Percentiles rank a stretch among this genome's conserved stretches.
These are phyloP conservation scores for Stereocaulon alpinum DNA, from an alignment of 495 filamentous ascomycete species.

Conservation along the genomic window DNA sequence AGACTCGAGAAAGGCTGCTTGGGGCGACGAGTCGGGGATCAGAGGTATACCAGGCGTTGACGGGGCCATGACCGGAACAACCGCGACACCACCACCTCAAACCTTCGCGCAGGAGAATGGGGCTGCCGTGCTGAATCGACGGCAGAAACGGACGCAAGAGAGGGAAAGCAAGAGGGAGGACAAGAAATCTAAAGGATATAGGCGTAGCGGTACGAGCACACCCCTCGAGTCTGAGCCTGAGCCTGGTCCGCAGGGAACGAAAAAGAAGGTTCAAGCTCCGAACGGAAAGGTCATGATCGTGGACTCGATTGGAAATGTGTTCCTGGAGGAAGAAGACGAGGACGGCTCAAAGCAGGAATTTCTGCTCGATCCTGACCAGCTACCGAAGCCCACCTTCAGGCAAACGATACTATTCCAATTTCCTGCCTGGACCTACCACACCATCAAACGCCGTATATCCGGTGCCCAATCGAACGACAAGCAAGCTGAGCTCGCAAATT, in stretches of 20 bases:
- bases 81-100: constrained; percentile 27
- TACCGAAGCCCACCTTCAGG: constrained; percentile 51
- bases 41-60: constrained; percentile 58
- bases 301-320: constrained; percentile 84
- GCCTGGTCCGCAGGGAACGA: constrained; percentile 49
- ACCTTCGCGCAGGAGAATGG: constrained; percentile 32
- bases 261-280: constrained; percentile 77
- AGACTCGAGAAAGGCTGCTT: constrained; percentile 77
- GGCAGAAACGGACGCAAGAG: constrained; percentile 79
- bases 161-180: constrained; percentile 64
- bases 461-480: constrained; percentile 18
- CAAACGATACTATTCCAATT: constrained; percentile 63
- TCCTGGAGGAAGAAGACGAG: constrained; percentile 77
- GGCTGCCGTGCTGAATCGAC: constrained; percentile 65
- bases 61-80: constrained; percentile 29
- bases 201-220: constrained; percentile 39
- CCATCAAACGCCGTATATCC: constrained; percentile 45
- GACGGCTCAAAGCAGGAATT: constrained; percentile 75
- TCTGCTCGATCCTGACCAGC: constrained; percentile 66
- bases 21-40: constrained; percentile 68
- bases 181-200: constrained; percentile 24
- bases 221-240: constrained; percentile 35
- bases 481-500: constrained; percentile 7
- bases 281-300: constrained; percentile 94
- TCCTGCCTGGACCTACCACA: constrained; percentile 54